Evolutionary conservation across 495 filamentous ascomycete species (phyloP).

Genomic region (Rhypophila decipiens): DNA sequence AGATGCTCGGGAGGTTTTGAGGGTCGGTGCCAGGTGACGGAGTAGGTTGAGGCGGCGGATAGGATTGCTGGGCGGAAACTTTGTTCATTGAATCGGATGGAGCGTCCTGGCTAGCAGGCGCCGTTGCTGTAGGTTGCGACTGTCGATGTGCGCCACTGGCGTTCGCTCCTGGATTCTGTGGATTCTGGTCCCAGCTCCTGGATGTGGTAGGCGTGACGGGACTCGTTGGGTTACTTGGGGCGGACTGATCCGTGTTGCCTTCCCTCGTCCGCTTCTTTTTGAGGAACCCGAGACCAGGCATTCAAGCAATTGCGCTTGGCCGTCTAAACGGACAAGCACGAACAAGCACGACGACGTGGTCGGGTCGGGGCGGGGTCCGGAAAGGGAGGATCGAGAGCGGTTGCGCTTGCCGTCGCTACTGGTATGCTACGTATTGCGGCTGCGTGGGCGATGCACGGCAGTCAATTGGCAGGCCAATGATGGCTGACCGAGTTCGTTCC

Average conservation of each 20-base stretch:
- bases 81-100: constrained; percentile 33
- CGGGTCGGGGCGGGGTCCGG: neutral
- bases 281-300: constrained; percentile 78
- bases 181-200: constrained; percentile 40
- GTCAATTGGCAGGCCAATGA: constrained; percentile 25
- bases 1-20: constrained; percentile 61
- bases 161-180: too few species aligned
- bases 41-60: constrained; percentile 14
- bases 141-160: neutral
- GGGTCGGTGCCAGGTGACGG: constrained; percentile 34
- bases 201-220: constrained; percentile 47
- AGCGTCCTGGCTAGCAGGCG: constrained; percentile 11
- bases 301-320: constrained; percentile 25
- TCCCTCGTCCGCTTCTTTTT: constrained; percentile 97
- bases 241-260: constrained; percentile 49
- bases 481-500: constrained; percentile 9
- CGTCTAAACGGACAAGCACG: constrained; percentile 18
- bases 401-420: constrained; percentile 3
- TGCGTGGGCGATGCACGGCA: constrained; percentile 14
- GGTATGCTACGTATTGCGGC: neutral
- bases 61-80: constrained; percentile 28
- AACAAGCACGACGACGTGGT: neutral
- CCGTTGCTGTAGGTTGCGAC: neutral
- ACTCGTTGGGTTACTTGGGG: constrained; percentile 56
- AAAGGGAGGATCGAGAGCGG: constrained; percentile 1